Conservation (phyloP, 345 rosid species). For the Corymbia maculata region DNA sequence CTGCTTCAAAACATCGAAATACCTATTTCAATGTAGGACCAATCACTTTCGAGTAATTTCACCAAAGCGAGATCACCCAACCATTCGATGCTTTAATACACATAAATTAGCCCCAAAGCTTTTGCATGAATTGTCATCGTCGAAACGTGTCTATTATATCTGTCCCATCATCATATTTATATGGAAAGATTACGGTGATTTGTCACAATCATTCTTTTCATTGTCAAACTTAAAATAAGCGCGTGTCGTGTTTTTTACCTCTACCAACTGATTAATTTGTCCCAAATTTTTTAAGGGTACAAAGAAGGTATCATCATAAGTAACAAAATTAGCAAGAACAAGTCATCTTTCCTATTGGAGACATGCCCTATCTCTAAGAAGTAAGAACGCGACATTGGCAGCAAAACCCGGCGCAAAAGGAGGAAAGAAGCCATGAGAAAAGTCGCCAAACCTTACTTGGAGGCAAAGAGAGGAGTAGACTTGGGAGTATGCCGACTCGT, state of each 20-base stretch:
- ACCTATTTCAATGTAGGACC: too few relatives aligned
- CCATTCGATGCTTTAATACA: not conserved
- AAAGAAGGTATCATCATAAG: too few relatives aligned
- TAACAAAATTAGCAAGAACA: not conserved
- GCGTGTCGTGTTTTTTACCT: not conserved
- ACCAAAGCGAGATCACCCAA: not conserved
- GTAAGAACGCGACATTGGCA: not conserved
- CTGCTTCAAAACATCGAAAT: not conserved
- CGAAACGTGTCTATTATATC: rapidly evolving
- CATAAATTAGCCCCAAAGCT: not conserved
- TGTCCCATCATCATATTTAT: not conserved
- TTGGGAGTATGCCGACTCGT: not conserved
- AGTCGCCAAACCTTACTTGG: not conserved
- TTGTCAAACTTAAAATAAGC: not conserved
- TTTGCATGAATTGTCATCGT: not conserved
- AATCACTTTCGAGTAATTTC: not conserved
- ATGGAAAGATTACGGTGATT: rapidly evolving
- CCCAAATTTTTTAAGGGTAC: rapidly evolving
- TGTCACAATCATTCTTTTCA: not conserved
- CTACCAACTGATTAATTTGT: not conserved
- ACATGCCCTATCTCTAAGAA: not conserved
- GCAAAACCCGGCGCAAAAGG: not conserved
- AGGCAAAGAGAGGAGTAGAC: not conserved
- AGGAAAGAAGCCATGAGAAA: not conserved
- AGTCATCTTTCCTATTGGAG: not conserved